Evolutionary conservation across 495 filamentous ascomycete genomes (phyloP), one percentile per base, ranked within the genome.

Genomic region (Neurospora sp.): DNA sequence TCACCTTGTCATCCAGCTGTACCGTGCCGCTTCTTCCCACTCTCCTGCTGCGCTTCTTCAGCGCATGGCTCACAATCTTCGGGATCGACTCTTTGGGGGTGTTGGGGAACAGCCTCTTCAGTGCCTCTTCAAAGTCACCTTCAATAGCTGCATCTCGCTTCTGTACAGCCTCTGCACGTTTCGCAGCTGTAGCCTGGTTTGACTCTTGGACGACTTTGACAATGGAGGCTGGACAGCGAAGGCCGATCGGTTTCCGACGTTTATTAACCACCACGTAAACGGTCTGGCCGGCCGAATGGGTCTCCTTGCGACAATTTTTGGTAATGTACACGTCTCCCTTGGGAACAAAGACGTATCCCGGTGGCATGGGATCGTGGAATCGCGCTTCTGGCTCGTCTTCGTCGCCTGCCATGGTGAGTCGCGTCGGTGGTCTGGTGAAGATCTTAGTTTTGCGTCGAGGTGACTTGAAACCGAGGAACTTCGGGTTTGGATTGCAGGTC

Each of bases 271-370:
- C 84, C 3, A 82, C 76, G 42, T 82, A 86, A 2, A 85, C 71
- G 5, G 73, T 72, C 41, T 79, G 71, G 31, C 72, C 72, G 20
- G 78, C 76, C 11, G 60, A 75, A n/a, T 78, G 78, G 4, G 83
- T 82, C 20, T 74, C 70, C n/a, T 75, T 74, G 39, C 82, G 81
- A 74, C 83, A 85, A 75, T 83, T 44, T 27, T 74, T 76, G 38
- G 84, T 85, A 37, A 81, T 74, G 75, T 83, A 86, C 2, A 75
- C 70, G 72, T 83, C 75, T 70, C 84, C 83, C 42, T 82, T 84
- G 14, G 72, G 77, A 23, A 85, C 79, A 27, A 83, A 83, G 18
- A 35, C 70, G 73, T 85, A 86, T 37, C 81, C 77, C 3, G 37
- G 12, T 4, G 83, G 82, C 72, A 84, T 76, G 0, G 73, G 76